Evolutionary conservation across 768 basidiomycete species (phyloP).

Genomic region (Harrya chromipes): DNA sequence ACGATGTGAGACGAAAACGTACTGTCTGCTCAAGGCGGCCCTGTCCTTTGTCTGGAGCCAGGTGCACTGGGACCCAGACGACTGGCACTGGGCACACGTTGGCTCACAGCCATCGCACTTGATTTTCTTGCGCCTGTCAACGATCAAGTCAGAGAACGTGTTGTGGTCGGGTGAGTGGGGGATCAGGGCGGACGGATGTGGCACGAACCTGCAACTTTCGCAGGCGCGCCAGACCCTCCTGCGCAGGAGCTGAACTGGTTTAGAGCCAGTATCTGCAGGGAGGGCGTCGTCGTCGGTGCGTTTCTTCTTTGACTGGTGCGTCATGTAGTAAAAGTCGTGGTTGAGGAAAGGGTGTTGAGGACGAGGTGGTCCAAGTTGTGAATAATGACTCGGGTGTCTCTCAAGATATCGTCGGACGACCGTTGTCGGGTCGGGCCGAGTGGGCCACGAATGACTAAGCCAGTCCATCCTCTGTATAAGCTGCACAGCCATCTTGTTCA

Average conservation of each 20-base stretch:
- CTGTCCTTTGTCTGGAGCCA: conserved; percentile 93
- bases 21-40: conserved; percentile 88
- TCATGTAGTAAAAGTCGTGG: conserved; percentile 47
- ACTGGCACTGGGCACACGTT: conserved; percentile 76
- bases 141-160: conserved; percentile 17
- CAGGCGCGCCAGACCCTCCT: conserved; percentile 85
- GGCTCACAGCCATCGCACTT: conserved; percentile 90
- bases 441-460: conserved; percentile 32
- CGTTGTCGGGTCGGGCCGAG: conserved; percentile 37
- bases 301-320: conserved; percentile 74
- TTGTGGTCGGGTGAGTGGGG: conserved; percentile 12
- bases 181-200: conserved; percentile 5
- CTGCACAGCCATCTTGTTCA: conserved; percentile 26
- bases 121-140: conserved; percentile 80
- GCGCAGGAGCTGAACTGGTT: conserved; percentile 76
- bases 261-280: conserved; percentile 54
- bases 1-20: conserved; percentile 30
- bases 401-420: conserved; percentile 34
- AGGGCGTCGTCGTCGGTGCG: conserved; percentile 55
- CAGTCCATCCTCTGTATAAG: conserved; percentile 20
- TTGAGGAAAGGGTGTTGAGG: conserved; percentile 29
- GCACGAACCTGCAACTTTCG: conserved; percentile 77
- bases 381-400: conserved; percentile 20
- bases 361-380: conserved; percentile 14
- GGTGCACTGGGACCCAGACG: conserved; percentile 74